A percentile compares a stretch with the other conserved stretches of the same genome.
These are phyloP conservation scores for Umbelopsis sp. DNA, from an alignment of 192 early-diverging fungal species.

Conservation along the genomic window DNA sequence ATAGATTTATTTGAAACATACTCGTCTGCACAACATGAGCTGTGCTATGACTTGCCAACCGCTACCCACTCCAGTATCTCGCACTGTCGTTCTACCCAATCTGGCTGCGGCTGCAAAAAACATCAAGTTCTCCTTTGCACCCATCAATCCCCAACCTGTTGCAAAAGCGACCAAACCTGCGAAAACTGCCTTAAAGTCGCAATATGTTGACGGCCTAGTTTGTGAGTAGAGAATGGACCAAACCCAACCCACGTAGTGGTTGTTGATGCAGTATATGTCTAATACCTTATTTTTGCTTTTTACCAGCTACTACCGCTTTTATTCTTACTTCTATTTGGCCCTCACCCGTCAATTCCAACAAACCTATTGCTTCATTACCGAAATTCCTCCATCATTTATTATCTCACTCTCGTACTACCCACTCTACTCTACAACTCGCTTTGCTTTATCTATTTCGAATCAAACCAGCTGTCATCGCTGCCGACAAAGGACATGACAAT, in stretches of 20 bases:
- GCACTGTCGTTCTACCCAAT: neutral
- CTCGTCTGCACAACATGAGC: neutral
- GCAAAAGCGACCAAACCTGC: neutral
- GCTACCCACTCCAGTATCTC: neutral
- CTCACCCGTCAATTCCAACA: neutral
- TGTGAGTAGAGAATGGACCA: neutral
- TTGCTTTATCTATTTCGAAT: slow-evolving; percentile 56
- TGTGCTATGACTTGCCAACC: slow-evolving; percentile 10
- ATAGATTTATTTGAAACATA: too few relatives aligned
- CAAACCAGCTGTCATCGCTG: slow-evolving; percentile 9
- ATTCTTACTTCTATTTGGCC: slow-evolving; percentile 27
- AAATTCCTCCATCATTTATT: slow-evolving; percentile 58
- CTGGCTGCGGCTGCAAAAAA: neutral
- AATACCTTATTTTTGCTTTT: neutral
- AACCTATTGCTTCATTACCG: slow-evolving; percentile 39
- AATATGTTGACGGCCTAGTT: slow-evolving; percentile 18
- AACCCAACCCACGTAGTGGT: neutral
- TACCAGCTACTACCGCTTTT: slow-evolving; percentile 15
- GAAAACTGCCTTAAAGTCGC: slow-evolving; percentile 3
- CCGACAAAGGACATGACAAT: slow-evolving; percentile 18
- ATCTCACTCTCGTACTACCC: slow-evolving; percentile 59
- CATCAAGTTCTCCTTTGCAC: neutral
- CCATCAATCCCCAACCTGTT: neutral
- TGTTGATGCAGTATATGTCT: neutral
- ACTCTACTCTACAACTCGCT: slow-evolving; percentile 64